Evolutionary conservation across 345 rosid genomes (phyloP), one percentile per base, ranked within the genome.

Genomic region (Gossypium anomalum): DNA sequence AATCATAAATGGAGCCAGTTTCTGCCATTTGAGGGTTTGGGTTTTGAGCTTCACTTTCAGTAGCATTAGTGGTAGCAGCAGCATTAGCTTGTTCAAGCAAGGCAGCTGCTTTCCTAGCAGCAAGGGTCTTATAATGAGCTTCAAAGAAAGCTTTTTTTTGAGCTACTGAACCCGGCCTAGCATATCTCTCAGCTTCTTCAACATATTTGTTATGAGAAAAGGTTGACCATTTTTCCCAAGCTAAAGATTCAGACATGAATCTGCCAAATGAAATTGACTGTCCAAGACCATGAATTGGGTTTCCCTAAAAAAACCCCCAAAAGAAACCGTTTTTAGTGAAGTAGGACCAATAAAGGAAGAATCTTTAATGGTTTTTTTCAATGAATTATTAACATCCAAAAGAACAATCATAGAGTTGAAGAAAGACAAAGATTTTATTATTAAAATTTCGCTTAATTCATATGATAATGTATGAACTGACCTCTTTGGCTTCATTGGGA

Each of bases 141-240:
- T 90, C 97, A 79, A 92, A 90, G 85, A 86, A 92, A 43, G 97
- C 95, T 83, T 88, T 89, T 85, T 88, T 92, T 80, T 90, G 92
- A 41, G 97, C 97, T 66, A 92, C 97, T 44, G 95, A 92, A 19
- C 97, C 97, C 34, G 97, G 93, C 75, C 71, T 87, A 7, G 97
- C 82, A 65, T 85, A 87, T 60, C 86, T 85, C 87, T 92, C 93
- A 55, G 91, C 97, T 72, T 92, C 97, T 48, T 91, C 97, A 7
- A 92, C 90, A 64, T 90, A 86, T 52, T 85, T 88, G 77, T 90
- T 88, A 70, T 87, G 94, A 2, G 92, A 84, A 79, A 92, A 92
- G 29, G 90, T 74, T 56, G 97, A 92, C 97, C 94, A 92, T 79
- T 93, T 93, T 75, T 93, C 97, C 99, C 99, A 91, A 49, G 93